Base-by-base conservation (phyloP, 345 rosid genomes). In the Diplotaxis tenuifolia region DNA sequence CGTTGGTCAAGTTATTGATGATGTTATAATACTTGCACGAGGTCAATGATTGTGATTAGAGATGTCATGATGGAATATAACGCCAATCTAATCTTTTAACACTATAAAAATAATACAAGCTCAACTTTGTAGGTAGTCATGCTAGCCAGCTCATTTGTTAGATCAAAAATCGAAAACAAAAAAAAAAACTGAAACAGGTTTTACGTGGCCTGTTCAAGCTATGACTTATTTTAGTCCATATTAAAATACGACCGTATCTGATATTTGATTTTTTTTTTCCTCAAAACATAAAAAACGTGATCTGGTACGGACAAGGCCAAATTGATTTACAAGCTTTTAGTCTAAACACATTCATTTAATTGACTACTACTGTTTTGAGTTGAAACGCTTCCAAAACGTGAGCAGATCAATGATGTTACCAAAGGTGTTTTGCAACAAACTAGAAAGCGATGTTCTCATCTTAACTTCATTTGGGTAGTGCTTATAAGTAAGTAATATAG, bases 361-460 rank as follows among this genome's bases (percentile, higher is more conserved):
- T 23, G 21, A 42, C 9, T 64, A 64, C 23, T 27, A 18, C 16
- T 62, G 47, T 50, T 11, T 53, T 25, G 31, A 38, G 70, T 55
- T 40, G 47, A 9, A 65, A 73, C 36, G 6, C 40, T 65, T 73
- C n/a, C 7, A 7, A 42, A 62, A 58, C 36, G 45, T 62, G 58
- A 61, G 61, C 38, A n/a, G 62, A 28, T 28, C 38, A 28, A 34
- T 47, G 55, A 74, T 67, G 20, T 1, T n/a, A 57, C 7, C 71
- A 67, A 56, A 73, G 32, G 31, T 59, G 58, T 56, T 75, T 76
- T 32, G 27, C 66, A 76, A 76, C 79, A 76, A 76, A 76, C 75
- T 31, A 45, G 71, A 76, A 70, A 76, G 75, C 45, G 54, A 32
- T 70, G 75, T 45, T 76, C 60, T 76, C 75, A 76, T 70, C 71